phyloP scores from a whole-genome alignment of 2,329 filamentous ascomycete genomes.

The Aspergillus ruber region DNA sequence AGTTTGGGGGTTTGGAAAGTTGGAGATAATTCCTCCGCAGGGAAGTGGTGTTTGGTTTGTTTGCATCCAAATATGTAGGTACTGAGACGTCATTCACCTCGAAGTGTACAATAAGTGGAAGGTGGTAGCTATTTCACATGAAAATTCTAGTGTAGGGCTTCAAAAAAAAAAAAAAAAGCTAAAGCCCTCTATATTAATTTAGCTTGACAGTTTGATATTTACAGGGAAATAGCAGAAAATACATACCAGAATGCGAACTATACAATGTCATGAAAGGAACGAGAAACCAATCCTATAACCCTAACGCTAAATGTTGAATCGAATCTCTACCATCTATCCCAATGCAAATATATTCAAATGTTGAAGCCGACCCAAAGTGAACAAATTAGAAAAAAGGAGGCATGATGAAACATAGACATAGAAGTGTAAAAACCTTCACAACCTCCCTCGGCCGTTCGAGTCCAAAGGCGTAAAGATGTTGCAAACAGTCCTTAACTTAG shows the following conservation, averaged over 20 bases:
- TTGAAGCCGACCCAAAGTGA: constrained; percentile 17
- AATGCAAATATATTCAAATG: constrained; percentile 14
- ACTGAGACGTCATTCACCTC: neutral
- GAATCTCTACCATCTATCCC: constrained; percentile 9
- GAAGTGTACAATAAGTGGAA: no score
- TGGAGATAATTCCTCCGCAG: constrained; percentile 3
- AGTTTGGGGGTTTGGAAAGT: neutral
- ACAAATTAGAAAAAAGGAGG: constrained; percentile 4
- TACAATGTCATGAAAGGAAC: neutral
- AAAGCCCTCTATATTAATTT: no score
- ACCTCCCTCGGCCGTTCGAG: neutral
- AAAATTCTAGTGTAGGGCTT: no score
- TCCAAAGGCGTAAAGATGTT: constrained; percentile 33
- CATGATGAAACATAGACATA: neutral
- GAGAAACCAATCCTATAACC: neutral
- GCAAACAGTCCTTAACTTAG: constrained; percentile 53
- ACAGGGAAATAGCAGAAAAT: neutral
- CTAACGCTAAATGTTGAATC: constrained; percentile 28
- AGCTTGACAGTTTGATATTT: no score
- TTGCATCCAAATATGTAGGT: constrained; percentile 14
- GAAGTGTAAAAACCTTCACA: neutral
- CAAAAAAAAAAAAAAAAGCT: no score
- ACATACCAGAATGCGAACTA: no score
- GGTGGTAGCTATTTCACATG: no score
- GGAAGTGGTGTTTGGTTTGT: constrained; percentile 20